Evolutionary conservation across 306 rosid species (phyloP), one percentile per base, ranked within the genome.

Genomic region (Vachellia collinsii): DNA sequence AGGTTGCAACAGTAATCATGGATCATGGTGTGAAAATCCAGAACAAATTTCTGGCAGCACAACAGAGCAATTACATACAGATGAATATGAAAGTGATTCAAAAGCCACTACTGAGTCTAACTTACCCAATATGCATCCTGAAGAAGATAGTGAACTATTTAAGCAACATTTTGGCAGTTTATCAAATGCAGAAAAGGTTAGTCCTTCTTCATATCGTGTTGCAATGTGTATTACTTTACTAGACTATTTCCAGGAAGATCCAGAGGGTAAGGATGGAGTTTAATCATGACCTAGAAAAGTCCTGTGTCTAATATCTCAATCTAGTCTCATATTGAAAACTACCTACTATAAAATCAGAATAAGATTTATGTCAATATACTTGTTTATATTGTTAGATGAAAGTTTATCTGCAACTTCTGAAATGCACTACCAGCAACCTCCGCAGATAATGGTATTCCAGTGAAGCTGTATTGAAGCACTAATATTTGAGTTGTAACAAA

Each of bases 81-180:
- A 82, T 48, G 87, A 72, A 61, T 68, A 47, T 47, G 86, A 74
- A 74, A 77, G 83, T 77, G 81, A 64, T 75, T 36, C 85, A 80
- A 73, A 85, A 78, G 75, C 75, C 51, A 75, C 37, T 44, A 75
- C 25, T 17, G 90, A 78, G 42, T 64, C 47, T 65, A 79, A 79
- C 72, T 70, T 62, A 39, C 75, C 73, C 58, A 76, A 39, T 64
- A 54, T 12, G 78, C 68, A 44, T 37, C 81, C 79, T 76, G 80
- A 71, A 86, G 88, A 87, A 88, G 89, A 89, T 44, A 76, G 77
- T 62, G 86, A 82, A 78, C 72, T 92, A 50, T 89, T 90, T 83
- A 89, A 81, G 90, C 87, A 74, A 81, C 94, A 92, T 85, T 89
- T 86, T 64, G 90, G 91, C 63, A 92, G 87, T 83, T 76, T 90